Evolutionary conservation across 306 rosid genomes (phyloP).

Genomic region (Hippophae gyantsensis): DNA sequence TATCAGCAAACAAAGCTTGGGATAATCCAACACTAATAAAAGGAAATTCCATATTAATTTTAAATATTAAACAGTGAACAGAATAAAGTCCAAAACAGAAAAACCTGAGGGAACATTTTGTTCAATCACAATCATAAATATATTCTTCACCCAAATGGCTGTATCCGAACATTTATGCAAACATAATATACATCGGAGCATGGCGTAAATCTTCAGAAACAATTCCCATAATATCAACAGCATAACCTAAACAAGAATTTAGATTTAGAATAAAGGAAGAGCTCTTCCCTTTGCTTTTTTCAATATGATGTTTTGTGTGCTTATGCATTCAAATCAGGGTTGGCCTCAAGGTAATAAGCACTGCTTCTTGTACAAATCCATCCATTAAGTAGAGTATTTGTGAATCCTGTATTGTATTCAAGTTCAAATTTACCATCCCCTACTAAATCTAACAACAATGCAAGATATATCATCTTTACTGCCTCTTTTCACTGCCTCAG

Average conservation of each 20-base stretch:
- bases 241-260: constrained; percentile 25
- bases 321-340: constrained; percentile 19
- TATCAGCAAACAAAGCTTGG: too few relatives aligned
- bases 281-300: constrained; percentile 6
- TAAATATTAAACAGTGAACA: constrained; percentile 1
- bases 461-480: constrained; percentile 93
- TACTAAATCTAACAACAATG: constrained; percentile 65
- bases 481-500: constrained; percentile 71
- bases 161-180: constrained; percentile 20
- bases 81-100: constrained; percentile 11
- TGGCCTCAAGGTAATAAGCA: constrained; percentile 18
- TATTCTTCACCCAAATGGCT: constrained; percentile 29
- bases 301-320: constrained; percentile 7
- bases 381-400: constrained; percentile 18
- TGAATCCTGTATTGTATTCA: constrained; percentile 6
- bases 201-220: constrained; percentile 32
- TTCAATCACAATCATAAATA: constrained; percentile 33
- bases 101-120: constrained; percentile 19
- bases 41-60: neutral
- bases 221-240: constrained; percentile 51
- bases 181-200: constrained; percentile 31
- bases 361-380: constrained; percentile 6
- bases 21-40: neutral
- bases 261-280: constrained; percentile 33
- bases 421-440: constrained; percentile 18